Percentiles rank a stretch among this genome's conserved stretches.
Evolutionary conservation across 163 green algal species (phyloP).

Genomic region (Scenedesmus sp.): DNA sequence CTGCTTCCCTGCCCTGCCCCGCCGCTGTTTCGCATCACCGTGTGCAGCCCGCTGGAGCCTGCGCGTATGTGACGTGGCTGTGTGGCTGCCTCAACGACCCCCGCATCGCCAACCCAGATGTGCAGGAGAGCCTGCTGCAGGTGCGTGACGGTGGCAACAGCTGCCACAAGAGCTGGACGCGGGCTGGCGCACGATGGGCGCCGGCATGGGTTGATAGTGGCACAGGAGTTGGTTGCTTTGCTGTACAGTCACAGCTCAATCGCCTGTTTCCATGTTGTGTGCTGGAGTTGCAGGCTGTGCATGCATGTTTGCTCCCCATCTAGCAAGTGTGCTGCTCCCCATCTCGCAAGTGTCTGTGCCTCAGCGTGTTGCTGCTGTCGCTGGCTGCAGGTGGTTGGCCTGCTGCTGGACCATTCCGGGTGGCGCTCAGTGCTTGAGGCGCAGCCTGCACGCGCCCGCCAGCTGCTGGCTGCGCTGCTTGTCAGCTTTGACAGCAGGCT

Average conservation of each 20-base stretch:
- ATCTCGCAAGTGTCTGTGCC: not conserved
- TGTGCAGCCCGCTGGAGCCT: not conserved
- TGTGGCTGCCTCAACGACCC: conserved; percentile 55
- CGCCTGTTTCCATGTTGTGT: not conserved
- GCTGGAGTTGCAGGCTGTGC: not conserved
- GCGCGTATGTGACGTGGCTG: conserved; percentile 21
- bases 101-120: conserved; percentile 67
- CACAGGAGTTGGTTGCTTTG: too few relatives aligned
- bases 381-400: conserved; percentile 27
- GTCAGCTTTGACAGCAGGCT: conserved; percentile 49
- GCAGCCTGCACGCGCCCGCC: not conserved
- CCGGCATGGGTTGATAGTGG: too few relatives aligned
- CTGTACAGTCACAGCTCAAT: not conserved
- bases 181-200: too few relatives aligned
- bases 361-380: not conserved
- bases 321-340: not conserved
- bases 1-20: not conserved
- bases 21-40: not conserved
- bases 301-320: not conserved
- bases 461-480: conserved; percentile 45
- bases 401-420: conserved; percentile 38
- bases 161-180: too few relatives aligned
- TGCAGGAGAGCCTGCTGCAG: conserved; percentile 62
- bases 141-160: not conserved
- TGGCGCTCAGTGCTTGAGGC: conserved; percentile 29